Percentiles rank a stretch among this genome's conserved stretches.
Evolutionary conservation across 345 rosid genomes (phyloP).

Genomic region (Carallia pectinifolia): DNA sequence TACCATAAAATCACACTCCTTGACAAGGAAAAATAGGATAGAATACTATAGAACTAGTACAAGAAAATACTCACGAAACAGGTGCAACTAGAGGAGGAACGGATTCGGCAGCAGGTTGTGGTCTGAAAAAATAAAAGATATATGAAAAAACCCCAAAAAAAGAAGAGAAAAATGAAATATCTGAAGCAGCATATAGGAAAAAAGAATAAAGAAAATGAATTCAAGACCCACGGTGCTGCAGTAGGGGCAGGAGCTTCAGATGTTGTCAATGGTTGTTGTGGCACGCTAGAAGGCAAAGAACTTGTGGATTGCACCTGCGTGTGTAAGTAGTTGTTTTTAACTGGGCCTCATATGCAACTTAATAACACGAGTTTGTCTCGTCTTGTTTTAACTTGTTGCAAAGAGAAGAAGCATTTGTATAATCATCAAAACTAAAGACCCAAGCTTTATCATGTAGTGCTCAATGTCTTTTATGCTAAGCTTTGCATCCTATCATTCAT

Average conservation of each 20-base stretch:
- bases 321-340: not conserved
- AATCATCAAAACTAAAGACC: no score
- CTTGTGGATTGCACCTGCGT: constrained; percentile 19
- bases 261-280: constrained; percentile 3
- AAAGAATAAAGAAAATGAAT: not conserved
- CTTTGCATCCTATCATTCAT: not conserved
- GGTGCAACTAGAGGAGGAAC: constrained; percentile 15
- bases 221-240: constrained; percentile 13
- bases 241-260: constrained; percentile 17
- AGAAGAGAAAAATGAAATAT: not conserved
- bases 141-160: not conserved
- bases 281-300: constrained; percentile 12
- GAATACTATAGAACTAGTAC: not conserved
- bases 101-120: constrained; percentile 16
- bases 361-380: not conserved
- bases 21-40: not conserved
- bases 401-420: no score
- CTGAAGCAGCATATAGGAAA: not conserved
- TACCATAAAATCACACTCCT: not conserved
- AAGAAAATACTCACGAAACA: constrained; percentile 15
- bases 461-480: not conserved
- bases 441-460: not conserved
- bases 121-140: constrained; percentile 7
- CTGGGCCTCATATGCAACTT: not conserved
- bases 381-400: not conserved